These are phyloP conservation scores for Massariosphaeria phaeospora DNA, from an alignment of 495 filamentous ascomycete species.

Conservation along the genomic window DNA sequence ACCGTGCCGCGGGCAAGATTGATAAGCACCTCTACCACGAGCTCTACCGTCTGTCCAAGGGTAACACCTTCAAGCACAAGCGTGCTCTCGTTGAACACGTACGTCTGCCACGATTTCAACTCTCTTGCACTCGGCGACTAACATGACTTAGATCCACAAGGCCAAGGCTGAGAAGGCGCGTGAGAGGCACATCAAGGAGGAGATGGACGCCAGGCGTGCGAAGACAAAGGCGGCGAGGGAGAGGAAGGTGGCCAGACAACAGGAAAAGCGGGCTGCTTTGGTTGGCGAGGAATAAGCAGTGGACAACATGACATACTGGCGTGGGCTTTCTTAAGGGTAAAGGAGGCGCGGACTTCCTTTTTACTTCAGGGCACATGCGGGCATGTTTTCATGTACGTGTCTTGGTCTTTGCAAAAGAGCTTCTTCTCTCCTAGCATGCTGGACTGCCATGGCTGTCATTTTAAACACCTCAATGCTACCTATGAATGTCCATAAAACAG, in stretches of 20 bases:
- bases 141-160: conserved; percentile 79
- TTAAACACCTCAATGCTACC: conserved; percentile 2
- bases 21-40: conserved; percentile 99
- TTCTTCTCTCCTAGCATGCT: conserved; percentile 21
- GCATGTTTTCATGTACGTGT: conserved; percentile 36
- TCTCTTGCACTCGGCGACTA: conserved; percentile 13
- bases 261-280: conserved; percentile 82
- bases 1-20: conserved; percentile 99
- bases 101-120: conserved; percentile 52
- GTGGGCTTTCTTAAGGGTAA: conserved; percentile 31
- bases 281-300: conserved; percentile 49
- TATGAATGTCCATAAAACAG: conserved; percentile 23
- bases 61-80: conserved; percentile 99
- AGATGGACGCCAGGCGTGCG: conserved; percentile 99
- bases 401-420: conserved; percentile 33
- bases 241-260: conserved; percentile 82
- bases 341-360: conserved; percentile 20
- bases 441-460: conserved; percentile 10
- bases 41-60: conserved; percentile 99
- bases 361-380: conserved; percentile 31
- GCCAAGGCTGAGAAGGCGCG: conserved; percentile 98
- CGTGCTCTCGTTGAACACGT: conserved; percentile 98
- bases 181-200: conserved; percentile 90
- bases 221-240: conserved; percentile 99
- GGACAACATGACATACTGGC: conserved; percentile 31